phyloP scores from a whole-genome alignment of 192 early-diverging fungal species.

The Allomyces macrogynus region DNA sequence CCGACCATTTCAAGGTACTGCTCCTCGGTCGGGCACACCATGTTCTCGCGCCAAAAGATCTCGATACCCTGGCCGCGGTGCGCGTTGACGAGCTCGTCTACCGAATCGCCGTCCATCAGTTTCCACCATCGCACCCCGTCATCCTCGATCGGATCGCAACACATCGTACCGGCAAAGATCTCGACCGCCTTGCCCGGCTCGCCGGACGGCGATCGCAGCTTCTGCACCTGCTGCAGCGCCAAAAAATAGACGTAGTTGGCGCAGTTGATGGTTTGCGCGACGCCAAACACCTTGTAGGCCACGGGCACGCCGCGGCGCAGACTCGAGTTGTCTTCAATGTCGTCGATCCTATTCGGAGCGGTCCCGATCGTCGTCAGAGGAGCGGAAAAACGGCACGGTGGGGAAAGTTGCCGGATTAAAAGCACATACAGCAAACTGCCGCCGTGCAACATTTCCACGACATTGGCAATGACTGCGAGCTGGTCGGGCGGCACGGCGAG shows the following conservation, averaged over 20 bases:
- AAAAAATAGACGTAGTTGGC: constrained; percentile 96
- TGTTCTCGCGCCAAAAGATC: constrained; percentile 79
- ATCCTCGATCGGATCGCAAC: background rate
- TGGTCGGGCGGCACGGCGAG: constrained; percentile 47
- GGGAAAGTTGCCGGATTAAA: background rate
- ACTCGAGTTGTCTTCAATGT: constrained; percentile 83
- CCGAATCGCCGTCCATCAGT: too few relatives aligned
- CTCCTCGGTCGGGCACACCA: constrained; percentile 75
- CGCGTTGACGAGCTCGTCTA: constrained; percentile 66
- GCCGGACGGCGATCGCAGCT: constrained; percentile 30
- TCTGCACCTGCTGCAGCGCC: constrained; percentile 54
- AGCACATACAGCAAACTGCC: constrained; percentile 61
- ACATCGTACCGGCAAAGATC: constrained; percentile 49
- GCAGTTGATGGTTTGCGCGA: constrained; percentile 81
- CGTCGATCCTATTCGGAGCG: constrained; percentile 50
- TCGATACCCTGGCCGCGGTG: constrained; percentile 98
- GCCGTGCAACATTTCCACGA: constrained; percentile 87
- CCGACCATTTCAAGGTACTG: constrained; percentile 88
- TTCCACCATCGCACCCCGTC: too few relatives aligned
- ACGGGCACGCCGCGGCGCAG: constrained; percentile 76
- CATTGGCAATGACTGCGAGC: constrained; percentile 47
- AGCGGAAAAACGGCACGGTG: too few relatives aligned
- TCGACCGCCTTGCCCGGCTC: constrained; percentile 28
- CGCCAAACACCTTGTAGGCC: constrained; percentile 90
- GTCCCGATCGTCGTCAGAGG: too few relatives aligned